Evolutionary conservation across 768 basidiomycete species (phyloP), one percentile per base, ranked within the genome.

Genomic region (Lactarius indigo): DNA sequence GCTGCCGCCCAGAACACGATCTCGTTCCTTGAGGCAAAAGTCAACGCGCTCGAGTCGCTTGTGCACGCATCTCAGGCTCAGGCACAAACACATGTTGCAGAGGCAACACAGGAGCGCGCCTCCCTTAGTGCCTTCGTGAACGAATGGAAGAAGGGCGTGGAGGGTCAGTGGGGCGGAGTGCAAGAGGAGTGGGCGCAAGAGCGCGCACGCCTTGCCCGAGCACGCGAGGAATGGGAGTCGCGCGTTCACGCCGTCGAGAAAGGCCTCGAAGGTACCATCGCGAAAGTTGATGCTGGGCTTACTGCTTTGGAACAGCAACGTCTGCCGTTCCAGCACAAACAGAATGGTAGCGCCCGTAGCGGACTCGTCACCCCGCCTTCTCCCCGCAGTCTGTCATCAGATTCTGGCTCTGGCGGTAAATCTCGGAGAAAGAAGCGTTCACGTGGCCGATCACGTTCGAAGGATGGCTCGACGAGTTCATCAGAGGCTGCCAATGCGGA

Each of bases 121-220:
- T 81, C 82, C 0, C 74, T 88, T 47, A 84, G 81, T 15, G 77
- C 79, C 26, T 81, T 88, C 74, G 78, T 90, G 35, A 77, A 79
- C 23, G 85, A 88, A 50, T 95, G 92, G 91, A 90, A 89, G 75
- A 87, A 85, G 72, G 80, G 79, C 13, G 86, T 95, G 28, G 93
- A 95, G 71, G 89, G 87, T 10, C 85, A 88, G 59, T 95, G 92
- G 92, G 83, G 79, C 41, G 78, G 76, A 33, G 87, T 95, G 37
- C 85, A 88, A 71, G 88, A 92, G 70, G 90, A 91, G 63, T 97
- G 94, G 94, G 82, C 82, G 2, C 80, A 84, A 42, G 95, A 97
- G 76, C 82, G 94, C 5, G 89, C 89, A 67, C 81, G 92, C 23
- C 80, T 97, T 13, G 80, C 82, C 47, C 79, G 82, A 23, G 92